Conservation (phyloP, 2,329 filamentous ascomycete species). For the Beauveria sp. region DNA sequence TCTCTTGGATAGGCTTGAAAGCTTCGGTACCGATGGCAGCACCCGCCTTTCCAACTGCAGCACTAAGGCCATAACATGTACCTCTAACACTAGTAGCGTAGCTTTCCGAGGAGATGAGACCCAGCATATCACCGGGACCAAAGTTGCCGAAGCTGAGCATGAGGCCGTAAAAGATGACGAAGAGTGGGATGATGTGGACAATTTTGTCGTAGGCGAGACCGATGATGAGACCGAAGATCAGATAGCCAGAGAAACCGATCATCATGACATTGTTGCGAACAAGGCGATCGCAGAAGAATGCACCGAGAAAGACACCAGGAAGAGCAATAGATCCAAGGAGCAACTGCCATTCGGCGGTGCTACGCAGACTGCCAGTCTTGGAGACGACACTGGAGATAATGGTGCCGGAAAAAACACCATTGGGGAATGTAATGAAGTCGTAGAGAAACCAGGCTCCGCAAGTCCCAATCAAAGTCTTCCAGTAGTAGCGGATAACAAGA, state of each 20-base stretch:
- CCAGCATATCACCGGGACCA: constrained; percentile 44
- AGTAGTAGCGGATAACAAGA: constrained; percentile 45
- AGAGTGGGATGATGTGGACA: constrained; percentile 40
- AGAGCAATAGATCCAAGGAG: constrained; percentile 36
- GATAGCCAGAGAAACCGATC: constrained; percentile 41
- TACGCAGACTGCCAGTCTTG: constrained; percentile 25
- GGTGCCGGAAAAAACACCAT: constrained; percentile 37
- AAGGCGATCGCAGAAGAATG: constrained; percentile 37
- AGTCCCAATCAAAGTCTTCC: constrained; percentile 45
- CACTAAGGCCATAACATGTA: constrained; percentile 42
- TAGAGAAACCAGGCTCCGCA: constrained; percentile 50
- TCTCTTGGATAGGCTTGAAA: constrained; percentile 37
- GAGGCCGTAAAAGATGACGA: constrained; percentile 44
- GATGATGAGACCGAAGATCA: constrained; percentile 44
- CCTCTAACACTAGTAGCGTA: constrained; percentile 46
- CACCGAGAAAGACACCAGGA: constrained; percentile 42
- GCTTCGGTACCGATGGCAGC: constrained; percentile 44
- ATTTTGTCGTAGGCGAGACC: constrained; percentile 40
- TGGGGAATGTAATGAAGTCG: constrained; percentile 40
- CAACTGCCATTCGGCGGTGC: constrained; percentile 41
- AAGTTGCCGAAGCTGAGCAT: constrained; percentile 42
- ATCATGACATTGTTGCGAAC: constrained; percentile 44
- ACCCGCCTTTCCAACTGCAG: constrained; percentile 43
- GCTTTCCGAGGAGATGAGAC: constrained; percentile 41
- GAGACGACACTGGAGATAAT: constrained; percentile 32